A percentile compares a stretch with the other conserved stretches of the same genome.
Conservation (phyloP, 306 rosid genomes). For the Hippophae gyantsensis region DNA sequence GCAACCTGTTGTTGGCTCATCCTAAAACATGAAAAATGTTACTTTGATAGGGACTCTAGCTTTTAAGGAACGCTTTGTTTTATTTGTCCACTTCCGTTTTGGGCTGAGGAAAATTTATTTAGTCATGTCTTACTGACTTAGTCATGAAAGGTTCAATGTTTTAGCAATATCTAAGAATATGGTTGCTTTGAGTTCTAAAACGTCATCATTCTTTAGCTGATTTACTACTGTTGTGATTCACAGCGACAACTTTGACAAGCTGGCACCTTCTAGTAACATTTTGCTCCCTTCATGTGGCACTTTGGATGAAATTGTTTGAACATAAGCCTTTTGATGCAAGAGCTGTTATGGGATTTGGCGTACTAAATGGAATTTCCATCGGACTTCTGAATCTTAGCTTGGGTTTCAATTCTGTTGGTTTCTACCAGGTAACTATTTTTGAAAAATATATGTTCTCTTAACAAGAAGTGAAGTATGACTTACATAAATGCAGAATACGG, state of each 20-base stretch:
- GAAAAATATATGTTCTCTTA: not conserved
- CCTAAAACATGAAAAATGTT: not conserved
- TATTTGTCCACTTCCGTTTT: not conserved
- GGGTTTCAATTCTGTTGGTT: conserved; percentile 92
- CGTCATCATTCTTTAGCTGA: not conserved
- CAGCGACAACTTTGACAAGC: conserved; percentile 93
- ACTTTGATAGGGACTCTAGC: not conserved
- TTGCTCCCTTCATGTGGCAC: conserved; percentile 82
- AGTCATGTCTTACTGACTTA: not conserved
- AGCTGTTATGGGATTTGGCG: conserved; percentile 83
- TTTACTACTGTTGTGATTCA: conserved; percentile 5
- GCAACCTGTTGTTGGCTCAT: not conserved
- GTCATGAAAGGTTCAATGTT: no score
- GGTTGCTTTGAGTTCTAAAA: no score
- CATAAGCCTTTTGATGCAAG: conserved; percentile 78
- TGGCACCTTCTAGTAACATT: conserved; percentile 97
- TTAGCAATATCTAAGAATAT: no score
- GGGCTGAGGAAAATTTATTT: not conserved
- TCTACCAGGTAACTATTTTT: conserved; percentile 56
- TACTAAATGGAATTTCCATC: conserved; percentile 83
- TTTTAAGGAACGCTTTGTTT: not conserved
- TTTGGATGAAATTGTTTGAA: conserved; percentile 71
- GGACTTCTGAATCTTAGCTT: conserved; percentile 88
- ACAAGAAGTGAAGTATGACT: no score
- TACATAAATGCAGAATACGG: no score